Conservation (phyloP, 179 eudicot species). For the Vitellaria paradoxa region DNA sequence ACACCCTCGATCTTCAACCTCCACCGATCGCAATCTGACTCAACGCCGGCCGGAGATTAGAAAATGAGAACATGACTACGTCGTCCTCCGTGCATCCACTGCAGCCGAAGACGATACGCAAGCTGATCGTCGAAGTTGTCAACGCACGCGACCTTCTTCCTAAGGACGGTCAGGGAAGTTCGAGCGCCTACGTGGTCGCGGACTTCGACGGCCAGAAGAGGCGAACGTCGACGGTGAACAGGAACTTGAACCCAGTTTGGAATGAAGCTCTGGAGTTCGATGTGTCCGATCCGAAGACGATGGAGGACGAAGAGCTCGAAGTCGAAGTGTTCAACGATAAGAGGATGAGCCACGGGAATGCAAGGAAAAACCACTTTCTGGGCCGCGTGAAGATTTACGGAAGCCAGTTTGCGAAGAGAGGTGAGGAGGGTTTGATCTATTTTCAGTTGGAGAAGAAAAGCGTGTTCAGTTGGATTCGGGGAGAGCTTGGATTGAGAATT, state of each 20-base stretch:
- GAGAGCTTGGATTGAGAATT: conserved; percentile 80
- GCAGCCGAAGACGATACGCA: conserved; percentile 40
- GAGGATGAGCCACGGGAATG: conserved; percentile 54
- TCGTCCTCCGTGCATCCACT: conserved; percentile 20
- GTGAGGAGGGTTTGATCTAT: conserved; percentile 75
- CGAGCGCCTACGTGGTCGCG: conserved; percentile 81
- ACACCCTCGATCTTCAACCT: neutral
- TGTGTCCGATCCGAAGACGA: conserved; percentile 72
- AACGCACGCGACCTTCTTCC: conserved; percentile 91
- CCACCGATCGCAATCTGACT: neutral
- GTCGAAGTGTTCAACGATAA: conserved; percentile 84
- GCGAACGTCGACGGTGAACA: conserved; percentile 55
- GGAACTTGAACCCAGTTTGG: conserved; percentile 82
- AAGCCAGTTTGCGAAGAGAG: conserved; percentile 64
- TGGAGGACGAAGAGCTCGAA: conserved; percentile 83
- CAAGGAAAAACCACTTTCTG: conserved; percentile 74
- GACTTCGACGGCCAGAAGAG: conserved; percentile 87
- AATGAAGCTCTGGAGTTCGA: conserved; percentile 67
- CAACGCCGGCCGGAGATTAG: conserved; percentile 14
- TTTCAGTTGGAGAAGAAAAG: conserved; percentile 87
- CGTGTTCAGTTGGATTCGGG: conserved; percentile 90
- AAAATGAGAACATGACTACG: conserved; percentile 31
- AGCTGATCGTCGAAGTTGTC: conserved; percentile 57
- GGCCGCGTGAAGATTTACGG: conserved; percentile 90
- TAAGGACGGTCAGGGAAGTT: conserved; percentile 92